Evolutionary conservation across 371 early-diverging fungal genomes (phyloP), one percentile per base, ranked within the genome.

Genomic region (Mucor sp.): DNA sequence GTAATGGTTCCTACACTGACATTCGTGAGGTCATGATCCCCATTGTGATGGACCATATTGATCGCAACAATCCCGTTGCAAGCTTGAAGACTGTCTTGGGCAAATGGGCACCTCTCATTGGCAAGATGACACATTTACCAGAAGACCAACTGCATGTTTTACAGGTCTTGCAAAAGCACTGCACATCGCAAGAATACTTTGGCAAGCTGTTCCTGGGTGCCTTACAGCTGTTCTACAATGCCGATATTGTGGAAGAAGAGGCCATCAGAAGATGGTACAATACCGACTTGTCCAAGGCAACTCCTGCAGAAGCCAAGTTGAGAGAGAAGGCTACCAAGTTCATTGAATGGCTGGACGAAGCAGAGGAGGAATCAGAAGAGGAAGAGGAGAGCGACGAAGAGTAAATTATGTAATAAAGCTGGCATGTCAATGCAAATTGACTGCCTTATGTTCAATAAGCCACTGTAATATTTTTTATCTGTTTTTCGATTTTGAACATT

Each of bases 191-290:
- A 14, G 77, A 80, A 12, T 66, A 73, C 32, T 74, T 89, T 6
- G 65, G 71, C n/a, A 88, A 87, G 62, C 35, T 90, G 28, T 87
- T 94, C 67, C 72, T 86, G n/a, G 80, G 82, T 21, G 70, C 91
- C 3, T 68, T 96, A 65, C 85, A 86, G 60, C 62, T 82, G 19
- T 77, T 93, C 48, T 97, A 97, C 75, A 89, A 96, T 63, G 70
- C 81, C 19, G 97, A 97, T 69, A 79, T 97, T 37, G 63, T 93
- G 27, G 93, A 93, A 66, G 97, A 95, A 73, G 94, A 95, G 21
- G 88, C 90, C 3, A 86, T 97, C 32, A 58, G 94, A 47, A 70
- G 70, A 21, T 97, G 98, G 98, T 90, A 89, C 66, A 61, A 71
- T 30, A 69, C 77, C 17, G 82, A 83, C 27, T 62, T 65, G 30